These are phyloP conservation scores for Claviceps pazoutovae DNA, from an alignment of 2,329 filamentous ascomycete species.

Conservation along the genomic window DNA sequence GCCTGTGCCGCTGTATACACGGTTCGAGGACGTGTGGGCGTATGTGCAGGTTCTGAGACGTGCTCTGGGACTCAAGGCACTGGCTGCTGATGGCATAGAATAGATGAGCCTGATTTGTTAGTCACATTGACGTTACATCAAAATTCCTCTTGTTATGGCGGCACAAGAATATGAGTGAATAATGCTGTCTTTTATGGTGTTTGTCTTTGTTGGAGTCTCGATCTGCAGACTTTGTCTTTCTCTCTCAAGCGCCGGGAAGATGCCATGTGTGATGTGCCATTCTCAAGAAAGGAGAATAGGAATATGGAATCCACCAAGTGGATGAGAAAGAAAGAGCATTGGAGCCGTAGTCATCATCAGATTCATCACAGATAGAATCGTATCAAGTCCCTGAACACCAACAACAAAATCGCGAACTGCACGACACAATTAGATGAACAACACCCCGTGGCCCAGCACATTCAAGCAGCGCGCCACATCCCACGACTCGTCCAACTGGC, in stretches of 20 bases:
- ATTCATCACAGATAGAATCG: background rate
- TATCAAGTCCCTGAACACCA: too few relatives aligned
- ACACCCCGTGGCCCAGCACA: constrained; percentile 24
- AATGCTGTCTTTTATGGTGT: too few relatives aligned
- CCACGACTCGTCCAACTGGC: constrained; percentile 28
- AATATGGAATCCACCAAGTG: too few relatives aligned
- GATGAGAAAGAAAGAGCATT: too few relatives aligned
- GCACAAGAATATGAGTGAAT: too few relatives aligned
- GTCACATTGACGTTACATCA: background rate
- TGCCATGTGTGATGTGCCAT: too few relatives aligned
- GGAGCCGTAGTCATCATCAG: background rate
- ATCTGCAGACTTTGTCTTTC: too few relatives aligned
- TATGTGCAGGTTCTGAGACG: constrained; percentile 29
- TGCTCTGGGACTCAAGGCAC: constrained; percentile 12
- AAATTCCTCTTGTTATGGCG: background rate
- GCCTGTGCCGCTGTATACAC: constrained; percentile 74
- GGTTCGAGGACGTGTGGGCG: constrained; percentile 54
- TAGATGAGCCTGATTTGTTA: background rate
- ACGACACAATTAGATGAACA: constrained; percentile 20
- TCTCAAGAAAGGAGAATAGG: too few relatives aligned
- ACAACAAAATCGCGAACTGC: too few relatives aligned
- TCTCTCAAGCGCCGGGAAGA: too few relatives aligned
- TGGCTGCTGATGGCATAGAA: background rate
- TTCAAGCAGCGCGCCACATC: constrained; percentile 30
- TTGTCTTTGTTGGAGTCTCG: too few relatives aligned